Conservation (phyloP, 495 filamentous ascomycete genomes). For the Podospora pseudoanserina region DNA sequence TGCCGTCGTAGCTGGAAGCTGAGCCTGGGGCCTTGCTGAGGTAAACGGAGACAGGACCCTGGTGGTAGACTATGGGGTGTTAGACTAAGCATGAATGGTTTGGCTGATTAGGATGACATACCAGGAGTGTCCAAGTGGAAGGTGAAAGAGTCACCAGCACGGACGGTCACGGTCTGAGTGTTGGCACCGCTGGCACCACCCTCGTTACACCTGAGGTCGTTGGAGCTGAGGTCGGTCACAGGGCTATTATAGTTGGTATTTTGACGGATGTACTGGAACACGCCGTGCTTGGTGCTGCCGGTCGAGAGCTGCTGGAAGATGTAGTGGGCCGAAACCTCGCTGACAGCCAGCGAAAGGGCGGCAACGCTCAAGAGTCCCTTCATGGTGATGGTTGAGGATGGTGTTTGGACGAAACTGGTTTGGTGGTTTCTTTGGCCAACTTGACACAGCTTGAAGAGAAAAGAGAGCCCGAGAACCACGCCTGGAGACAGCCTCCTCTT, state of each 20-base stretch:
- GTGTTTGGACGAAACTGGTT: not conserved
- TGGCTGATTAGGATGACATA: not conserved
- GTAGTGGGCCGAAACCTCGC: slow-evolving; percentile 44
- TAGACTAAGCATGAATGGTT: not conserved
- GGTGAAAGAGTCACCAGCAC: slow-evolving; percentile 50
- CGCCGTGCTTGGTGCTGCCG: slow-evolving; percentile 39
- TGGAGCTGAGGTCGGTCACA: slow-evolving; percentile 52
- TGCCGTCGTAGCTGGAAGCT: slow-evolving; percentile 46
- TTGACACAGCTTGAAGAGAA: not conserved
- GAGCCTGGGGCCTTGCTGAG: slow-evolving; percentile 52
- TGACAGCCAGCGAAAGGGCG: slow-evolving; percentile 37
- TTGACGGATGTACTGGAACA: slow-evolving; percentile 52
- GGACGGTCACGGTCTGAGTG: slow-evolving; percentile 45
- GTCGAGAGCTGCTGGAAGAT: slow-evolving; percentile 51
- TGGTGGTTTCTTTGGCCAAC: not conserved
- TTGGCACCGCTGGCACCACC: slow-evolving; percentile 41
- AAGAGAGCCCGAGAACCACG: not conserved
- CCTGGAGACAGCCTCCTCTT: not conserved
- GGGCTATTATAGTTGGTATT: slow-evolving; percentile 60
- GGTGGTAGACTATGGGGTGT: slow-evolving; percentile 44
- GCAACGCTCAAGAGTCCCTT: slow-evolving; percentile 35
- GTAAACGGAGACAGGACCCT: slow-evolving; percentile 50
- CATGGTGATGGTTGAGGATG: slow-evolving; percentile 27
- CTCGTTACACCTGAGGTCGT: slow-evolving; percentile 58
- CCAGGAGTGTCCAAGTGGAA: slow-evolving; percentile 52